phyloP scores from a whole-genome alignment of 805 yeast species.

The Candida verbasci region DNA sequence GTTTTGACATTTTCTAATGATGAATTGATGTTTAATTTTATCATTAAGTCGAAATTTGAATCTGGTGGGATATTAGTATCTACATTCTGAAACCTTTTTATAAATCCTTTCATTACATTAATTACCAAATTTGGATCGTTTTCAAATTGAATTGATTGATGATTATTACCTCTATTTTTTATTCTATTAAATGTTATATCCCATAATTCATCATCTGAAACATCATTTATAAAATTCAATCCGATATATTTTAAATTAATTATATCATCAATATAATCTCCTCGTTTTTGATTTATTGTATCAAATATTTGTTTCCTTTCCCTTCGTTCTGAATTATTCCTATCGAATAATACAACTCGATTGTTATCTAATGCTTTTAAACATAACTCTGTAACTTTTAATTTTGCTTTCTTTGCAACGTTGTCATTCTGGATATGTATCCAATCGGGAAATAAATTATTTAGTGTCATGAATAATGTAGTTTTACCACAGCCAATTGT shows the following conservation, averaged over 20 bases:
- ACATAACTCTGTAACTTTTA: slow-evolving; percentile 45
- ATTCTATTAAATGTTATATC: slow-evolving; percentile 58
- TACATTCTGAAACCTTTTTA: slow-evolving; percentile 63
- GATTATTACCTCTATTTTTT: slow-evolving; percentile 73
- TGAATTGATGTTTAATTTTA: slow-evolving; percentile 46
- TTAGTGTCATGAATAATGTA: slow-evolving; percentile 63
- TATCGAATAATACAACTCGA: slow-evolving; percentile 64
- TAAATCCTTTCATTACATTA: slow-evolving; percentile 70
- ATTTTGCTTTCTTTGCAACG: slow-evolving; percentile 43
- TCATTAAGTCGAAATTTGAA: slow-evolving; percentile 56
- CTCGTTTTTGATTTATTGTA: slow-evolving; percentile 42
- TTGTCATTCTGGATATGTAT: slow-evolving; percentile 82
- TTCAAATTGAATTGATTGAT: slow-evolving; percentile 67
- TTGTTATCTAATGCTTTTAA: slow-evolving; percentile 25
- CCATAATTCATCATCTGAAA: slow-evolving; percentile 37
- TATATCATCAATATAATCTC: slow-evolving; percentile 33
- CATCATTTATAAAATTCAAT: slow-evolving; percentile 50
- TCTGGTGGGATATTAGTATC: slow-evolving; percentile 52
- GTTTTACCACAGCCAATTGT: slow-evolving; percentile 96
- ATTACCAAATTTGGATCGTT: slow-evolving; percentile 48
- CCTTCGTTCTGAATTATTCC: slow-evolving; percentile 71
- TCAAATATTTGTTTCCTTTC: slow-evolving; percentile 69
- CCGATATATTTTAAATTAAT: slow-evolving; percentile 56
- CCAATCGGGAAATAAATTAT: slow-evolving; percentile 54
- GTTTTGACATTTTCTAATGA: slow-evolving; percentile 46